Conservation (phyloP, 148 eudicot genomes). For the Drosera capensis region DNA sequence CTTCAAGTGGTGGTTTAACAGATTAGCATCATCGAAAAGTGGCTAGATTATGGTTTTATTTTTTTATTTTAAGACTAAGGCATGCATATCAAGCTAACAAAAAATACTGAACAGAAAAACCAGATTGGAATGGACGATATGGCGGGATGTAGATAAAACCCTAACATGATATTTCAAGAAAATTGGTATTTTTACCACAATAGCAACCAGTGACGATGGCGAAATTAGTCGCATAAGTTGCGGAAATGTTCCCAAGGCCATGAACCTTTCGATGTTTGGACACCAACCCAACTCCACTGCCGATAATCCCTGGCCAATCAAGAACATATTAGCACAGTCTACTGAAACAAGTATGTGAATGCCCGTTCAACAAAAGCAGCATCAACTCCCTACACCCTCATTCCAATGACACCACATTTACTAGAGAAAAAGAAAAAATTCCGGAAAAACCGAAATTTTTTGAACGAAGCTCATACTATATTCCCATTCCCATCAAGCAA, state of each 20-base stretch:
- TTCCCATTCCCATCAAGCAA: too few relatives aligned
- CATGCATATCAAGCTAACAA: too few relatives aligned
- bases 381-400: background rate
- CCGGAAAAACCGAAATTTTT: too few relatives aligned
- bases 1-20: too few relatives aligned
- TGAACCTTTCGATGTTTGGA: conserved; percentile 59
- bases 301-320: conserved; percentile 38
- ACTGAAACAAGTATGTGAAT: too few relatives aligned
- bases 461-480: too few relatives aligned
- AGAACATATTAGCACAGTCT: background rate
- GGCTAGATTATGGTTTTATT: too few relatives aligned
- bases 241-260: conserved; percentile 51
- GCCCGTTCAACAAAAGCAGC: background rate
- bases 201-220: conserved; percentile 74
- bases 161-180: background rate
- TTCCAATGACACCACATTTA: background rate
- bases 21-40: too few relatives aligned
- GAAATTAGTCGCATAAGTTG: conserved; percentile 78
- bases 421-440: too few relatives aligned
- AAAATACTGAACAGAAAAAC: too few relatives aligned
- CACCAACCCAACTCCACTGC: conserved; percentile 51
- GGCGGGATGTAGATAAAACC: background rate
- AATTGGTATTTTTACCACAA: too few relatives aligned
- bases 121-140: background rate
- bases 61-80: too few relatives aligned